phyloP scores from a whole-genome alignment of 768 basidiomycete genomes.

The Tremella yokohamensis region DNA sequence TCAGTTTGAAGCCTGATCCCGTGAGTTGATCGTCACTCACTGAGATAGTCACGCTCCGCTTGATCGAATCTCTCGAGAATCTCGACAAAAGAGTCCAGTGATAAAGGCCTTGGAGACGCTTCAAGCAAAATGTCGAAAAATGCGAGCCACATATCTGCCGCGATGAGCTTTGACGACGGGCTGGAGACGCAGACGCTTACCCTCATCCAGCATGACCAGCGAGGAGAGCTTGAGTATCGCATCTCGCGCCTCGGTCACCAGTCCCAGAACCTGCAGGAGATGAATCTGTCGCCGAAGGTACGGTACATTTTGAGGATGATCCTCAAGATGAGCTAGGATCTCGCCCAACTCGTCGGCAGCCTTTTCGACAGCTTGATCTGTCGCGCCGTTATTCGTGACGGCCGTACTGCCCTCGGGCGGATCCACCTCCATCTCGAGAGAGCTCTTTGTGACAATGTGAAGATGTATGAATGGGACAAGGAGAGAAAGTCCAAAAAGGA shows the following conservation, averaged over 20 bases:
- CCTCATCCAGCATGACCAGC: slow-evolving; percentile 37
- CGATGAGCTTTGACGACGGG: slow-evolving; percentile 6
- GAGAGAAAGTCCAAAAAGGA: not conserved
- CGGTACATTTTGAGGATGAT: slow-evolving; percentile 30
- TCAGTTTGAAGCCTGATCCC: not conserved
- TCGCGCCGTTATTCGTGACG: too few species aligned
- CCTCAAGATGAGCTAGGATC: slow-evolving; percentile 27
- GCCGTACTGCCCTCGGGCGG: not conserved
- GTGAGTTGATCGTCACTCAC: slow-evolving; percentile 17
- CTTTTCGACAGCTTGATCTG: not conserved
- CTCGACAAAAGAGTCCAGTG: slow-evolving; percentile 32
- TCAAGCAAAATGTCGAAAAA: slow-evolving; percentile 27
- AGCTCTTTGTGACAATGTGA: too few species aligned
- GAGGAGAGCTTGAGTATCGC: slow-evolving; percentile 13
- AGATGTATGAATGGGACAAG: not conserved
- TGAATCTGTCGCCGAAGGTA: slow-evolving; percentile 26
- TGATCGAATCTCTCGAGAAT: slow-evolving; percentile 32
- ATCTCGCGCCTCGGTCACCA: slow-evolving; percentile 26
- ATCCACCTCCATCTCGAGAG: slow-evolving; percentile 7
- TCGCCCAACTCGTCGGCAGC: slow-evolving; percentile 21
- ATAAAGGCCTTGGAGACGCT: slow-evolving; percentile 10
- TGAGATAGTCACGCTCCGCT: slow-evolving; percentile 41
- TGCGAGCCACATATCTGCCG: slow-evolving; percentile 27
- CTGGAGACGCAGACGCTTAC: slow-evolving; percentile 27
- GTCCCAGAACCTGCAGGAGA: slow-evolving; percentile 26